Evolutionary conservation across 305 asterid species (phyloP).

Genomic region (Fraxinus platypoda): DNA sequence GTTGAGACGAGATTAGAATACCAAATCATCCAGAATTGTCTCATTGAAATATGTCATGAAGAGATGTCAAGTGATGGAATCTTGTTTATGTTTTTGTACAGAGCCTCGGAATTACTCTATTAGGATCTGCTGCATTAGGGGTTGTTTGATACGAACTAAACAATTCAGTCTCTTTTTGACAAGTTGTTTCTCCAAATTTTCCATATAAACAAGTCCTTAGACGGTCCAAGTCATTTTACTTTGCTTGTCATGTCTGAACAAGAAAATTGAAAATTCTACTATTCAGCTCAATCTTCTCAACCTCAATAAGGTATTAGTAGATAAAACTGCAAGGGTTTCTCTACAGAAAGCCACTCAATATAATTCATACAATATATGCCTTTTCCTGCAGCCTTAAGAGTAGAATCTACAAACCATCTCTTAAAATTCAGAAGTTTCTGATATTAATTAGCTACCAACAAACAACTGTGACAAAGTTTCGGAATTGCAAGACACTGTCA

Average conservation of each 20-base stretch:
- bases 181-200: background rate
- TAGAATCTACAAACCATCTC: constrained; percentile 30
- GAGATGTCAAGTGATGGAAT: background rate
- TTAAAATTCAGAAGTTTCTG: background rate
- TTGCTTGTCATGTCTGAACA: background rate
- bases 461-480: background rate
- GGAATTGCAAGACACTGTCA: constrained; percentile 19
- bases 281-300: background rate
- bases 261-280: background rate
- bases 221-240: background rate
- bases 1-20: background rate
- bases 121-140: background rate
- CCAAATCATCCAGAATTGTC: background rate
- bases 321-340: background rate
- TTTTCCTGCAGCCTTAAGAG: constrained; percentile 23
- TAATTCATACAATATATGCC: constrained; percentile 8
- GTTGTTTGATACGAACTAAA: background rate
- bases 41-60: background rate
- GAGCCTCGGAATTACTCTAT: background rate
- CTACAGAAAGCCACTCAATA: background rate
- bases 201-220: background rate
- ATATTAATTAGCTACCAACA: constrained; percentile 19
- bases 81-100: background rate
- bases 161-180: background rate
- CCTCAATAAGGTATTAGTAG: background rate